A percentile compares a stretch with the other conserved stretches of the same genome.
Evolutionary conservation across 2,329 filamentous ascomycete species (phyloP).

Genomic region (Pseudonectria foliicola): DNA sequence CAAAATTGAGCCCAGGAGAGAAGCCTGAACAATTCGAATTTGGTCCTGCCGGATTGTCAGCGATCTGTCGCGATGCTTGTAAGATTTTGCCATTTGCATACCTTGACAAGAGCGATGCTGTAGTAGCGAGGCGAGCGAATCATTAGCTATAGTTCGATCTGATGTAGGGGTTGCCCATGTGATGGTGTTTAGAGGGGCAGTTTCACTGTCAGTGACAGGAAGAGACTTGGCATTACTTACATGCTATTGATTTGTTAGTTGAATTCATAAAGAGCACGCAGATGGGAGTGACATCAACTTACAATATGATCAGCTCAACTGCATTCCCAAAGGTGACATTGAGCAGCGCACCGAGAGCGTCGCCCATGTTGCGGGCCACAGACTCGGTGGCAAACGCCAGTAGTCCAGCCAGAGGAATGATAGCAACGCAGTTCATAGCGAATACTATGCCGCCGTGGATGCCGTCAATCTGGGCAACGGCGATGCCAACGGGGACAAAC

Average conservation of each 20-base stretch:
- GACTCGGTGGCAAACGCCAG: conserved; percentile 69
- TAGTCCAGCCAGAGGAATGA: conserved; percentile 66
- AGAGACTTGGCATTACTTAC: conserved; percentile 34
- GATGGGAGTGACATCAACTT: conserved; percentile 15
- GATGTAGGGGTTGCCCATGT: not conserved
- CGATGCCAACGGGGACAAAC: conserved; percentile 73
- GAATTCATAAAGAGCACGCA: not conserved
- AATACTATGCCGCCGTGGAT: conserved; percentile 58
- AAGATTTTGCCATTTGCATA: not conserved
- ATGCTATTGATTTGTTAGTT: conserved; percentile 34
- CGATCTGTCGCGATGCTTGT: not conserved
- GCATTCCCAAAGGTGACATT: conserved; percentile 76
- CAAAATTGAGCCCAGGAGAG: conserved; percentile 80
- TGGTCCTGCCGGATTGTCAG: conserved; percentile 46
- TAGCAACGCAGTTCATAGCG: conserved; percentile 67
- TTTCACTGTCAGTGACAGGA: conserved; percentile 7
- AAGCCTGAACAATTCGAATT: conserved; percentile 88
- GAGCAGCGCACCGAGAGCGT: conserved; percentile 64
- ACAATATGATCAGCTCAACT: conserved; percentile 74
- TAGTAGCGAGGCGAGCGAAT: conserved; percentile 16
- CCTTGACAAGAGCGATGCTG: conserved; percentile 70
- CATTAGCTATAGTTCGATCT: too few relatives aligned
- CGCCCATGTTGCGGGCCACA: conserved; percentile 64
- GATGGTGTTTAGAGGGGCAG: conserved; percentile 7
- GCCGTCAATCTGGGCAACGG: conserved; percentile 46